Evolutionary conservation across 1,284 basidiomycete genomes (phyloP).

Genomic region (Kalmanozyma brasiliensis): DNA sequence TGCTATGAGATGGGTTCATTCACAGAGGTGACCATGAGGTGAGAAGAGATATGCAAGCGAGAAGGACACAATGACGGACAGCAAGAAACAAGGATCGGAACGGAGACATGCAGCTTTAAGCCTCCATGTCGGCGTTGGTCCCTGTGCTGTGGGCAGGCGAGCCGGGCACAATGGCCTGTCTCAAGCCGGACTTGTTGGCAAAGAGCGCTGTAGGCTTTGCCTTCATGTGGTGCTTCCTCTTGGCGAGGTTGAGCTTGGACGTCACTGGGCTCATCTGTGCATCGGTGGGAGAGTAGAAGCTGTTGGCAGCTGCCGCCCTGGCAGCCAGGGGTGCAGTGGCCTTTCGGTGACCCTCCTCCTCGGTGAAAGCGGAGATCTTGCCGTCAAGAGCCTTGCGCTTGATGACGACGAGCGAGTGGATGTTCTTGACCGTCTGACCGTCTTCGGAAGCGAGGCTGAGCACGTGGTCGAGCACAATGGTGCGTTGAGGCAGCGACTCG

Average conservation of each 20-base stretch:
- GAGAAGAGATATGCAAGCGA: constrained; percentile 9
- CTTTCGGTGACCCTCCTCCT: constrained; percentile 66
- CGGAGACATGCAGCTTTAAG: constrained; percentile 7
- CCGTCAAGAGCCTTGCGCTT: constrained; percentile 63
- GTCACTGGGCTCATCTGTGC: constrained; percentile 65
- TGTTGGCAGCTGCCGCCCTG: constrained; percentile 57
- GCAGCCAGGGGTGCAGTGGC: constrained; percentile 64
- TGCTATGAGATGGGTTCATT: constrained; percentile 6
- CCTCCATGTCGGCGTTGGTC: constrained; percentile 42
- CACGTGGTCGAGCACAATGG: constrained; percentile 62
- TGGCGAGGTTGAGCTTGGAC: constrained; percentile 65
- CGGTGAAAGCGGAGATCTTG: constrained; percentile 55
- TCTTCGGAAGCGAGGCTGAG: constrained; percentile 36
- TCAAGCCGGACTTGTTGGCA: constrained; percentile 51
- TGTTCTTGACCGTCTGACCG: constrained; percentile 29
- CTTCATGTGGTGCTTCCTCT: constrained; percentile 65
- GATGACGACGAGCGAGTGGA: constrained; percentile 61
- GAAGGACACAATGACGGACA: background rate
- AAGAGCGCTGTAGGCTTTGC: constrained; percentile 66
- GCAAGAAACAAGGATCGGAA: background rate
- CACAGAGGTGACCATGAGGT: constrained; percentile 4
- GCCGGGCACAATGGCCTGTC: constrained; percentile 41
- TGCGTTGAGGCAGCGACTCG: constrained; percentile 57
- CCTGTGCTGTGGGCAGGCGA: constrained; percentile 45
- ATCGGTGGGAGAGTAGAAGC: constrained; percentile 66